phyloP scores from a whole-genome alignment of 768 basidiomycete species.

The Kwoniella europaea region DNA sequence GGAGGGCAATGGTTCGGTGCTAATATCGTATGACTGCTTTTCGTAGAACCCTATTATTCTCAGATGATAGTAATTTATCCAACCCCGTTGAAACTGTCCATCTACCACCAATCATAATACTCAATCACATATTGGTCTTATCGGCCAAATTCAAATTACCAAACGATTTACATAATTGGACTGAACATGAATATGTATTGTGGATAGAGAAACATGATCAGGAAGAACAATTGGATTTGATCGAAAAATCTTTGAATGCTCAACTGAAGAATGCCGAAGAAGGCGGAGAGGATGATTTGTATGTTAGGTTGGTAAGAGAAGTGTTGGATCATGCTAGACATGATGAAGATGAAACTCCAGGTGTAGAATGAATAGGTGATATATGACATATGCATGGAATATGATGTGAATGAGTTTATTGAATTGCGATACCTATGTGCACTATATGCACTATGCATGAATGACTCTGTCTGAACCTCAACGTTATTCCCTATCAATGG shows the following conservation, averaged over 20 bases:
- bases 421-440: too few species aligned
- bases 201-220: slow-evolving; percentile 92
- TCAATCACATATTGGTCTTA: slow-evolving; percentile 86
- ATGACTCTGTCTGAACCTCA: too few species aligned
- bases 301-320: slow-evolving; percentile 69
- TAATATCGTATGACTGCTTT: neutral
- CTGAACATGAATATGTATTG: slow-evolving; percentile 91
- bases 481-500: too few species aligned
- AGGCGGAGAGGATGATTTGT: slow-evolving; percentile 66
- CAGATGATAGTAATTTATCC: slow-evolving; percentile 75
- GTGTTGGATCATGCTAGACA: slow-evolving; percentile 65
- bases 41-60: slow-evolving; percentile 80
- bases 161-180: slow-evolving; percentile 88
- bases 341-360: slow-evolving; percentile 29
- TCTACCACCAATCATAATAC: slow-evolving; percentile 81
- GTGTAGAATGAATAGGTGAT: neutral
- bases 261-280: slow-evolving; percentile 60
- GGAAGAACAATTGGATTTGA: slow-evolving; percentile 73
- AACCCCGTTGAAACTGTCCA: slow-evolving; percentile 71
- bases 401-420: neutral
- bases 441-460: too few species aligned
- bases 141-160: slow-evolving; percentile 72
- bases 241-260: slow-evolving; percentile 72
- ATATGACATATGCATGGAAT: neutral
- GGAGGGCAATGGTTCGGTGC: neutral